phyloP scores from a whole-genome alignment of 2,329 filamentous ascomycete species.

The Sarocladium brachiariae region DNA sequence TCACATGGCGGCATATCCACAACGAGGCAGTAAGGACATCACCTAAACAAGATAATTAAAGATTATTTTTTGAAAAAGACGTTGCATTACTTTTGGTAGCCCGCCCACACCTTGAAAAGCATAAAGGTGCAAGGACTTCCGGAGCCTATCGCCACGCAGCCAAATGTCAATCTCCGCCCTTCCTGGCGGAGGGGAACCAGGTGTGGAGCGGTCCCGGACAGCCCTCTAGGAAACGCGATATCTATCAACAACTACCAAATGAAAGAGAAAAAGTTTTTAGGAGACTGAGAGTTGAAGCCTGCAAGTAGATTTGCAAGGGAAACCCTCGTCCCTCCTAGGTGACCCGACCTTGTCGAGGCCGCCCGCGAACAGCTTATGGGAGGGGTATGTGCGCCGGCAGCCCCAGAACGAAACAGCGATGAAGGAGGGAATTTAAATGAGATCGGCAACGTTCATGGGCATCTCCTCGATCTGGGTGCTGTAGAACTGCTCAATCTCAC shows the following conservation, averaged over 20 bases:
- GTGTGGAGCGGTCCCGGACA: slow-evolving; percentile 9
- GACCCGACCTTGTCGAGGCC: slow-evolving; percentile 5
- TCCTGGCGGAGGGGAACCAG: slow-evolving; percentile 10
- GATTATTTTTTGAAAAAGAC: slow-evolving; percentile 25
- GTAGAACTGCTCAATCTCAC: slow-evolving; percentile 99
- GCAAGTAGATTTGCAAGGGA: not conserved
- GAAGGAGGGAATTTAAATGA: slow-evolving; percentile 49
- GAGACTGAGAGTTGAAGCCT: not conserved
- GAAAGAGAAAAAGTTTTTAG: slow-evolving; percentile 15
- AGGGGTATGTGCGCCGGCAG: slow-evolving; percentile 15
- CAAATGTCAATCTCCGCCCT: slow-evolving; percentile 19
- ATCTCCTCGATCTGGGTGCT: slow-evolving; percentile 99
- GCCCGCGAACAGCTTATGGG: slow-evolving; percentile 12
- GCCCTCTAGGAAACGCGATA: slow-evolving; percentile 21
- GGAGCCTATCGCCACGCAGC: slow-evolving; percentile 30
- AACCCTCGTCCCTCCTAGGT: slow-evolving; percentile 1
- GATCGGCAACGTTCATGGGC: slow-evolving; percentile 87
- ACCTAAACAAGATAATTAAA: slow-evolving; percentile 14
- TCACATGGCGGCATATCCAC: no score
- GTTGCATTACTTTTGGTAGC: slow-evolving; percentile 38
- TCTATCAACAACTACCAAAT: slow-evolving; percentile 34
- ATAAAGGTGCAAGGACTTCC: slow-evolving; percentile 31
- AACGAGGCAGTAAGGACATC: not conserved
- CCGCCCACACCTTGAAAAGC: slow-evolving; percentile 28
- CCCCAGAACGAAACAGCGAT: slow-evolving; percentile 9